phyloP scores from a whole-genome alignment of 1,284 basidiomycete species.

The Xanthoconium separans region DNA sequence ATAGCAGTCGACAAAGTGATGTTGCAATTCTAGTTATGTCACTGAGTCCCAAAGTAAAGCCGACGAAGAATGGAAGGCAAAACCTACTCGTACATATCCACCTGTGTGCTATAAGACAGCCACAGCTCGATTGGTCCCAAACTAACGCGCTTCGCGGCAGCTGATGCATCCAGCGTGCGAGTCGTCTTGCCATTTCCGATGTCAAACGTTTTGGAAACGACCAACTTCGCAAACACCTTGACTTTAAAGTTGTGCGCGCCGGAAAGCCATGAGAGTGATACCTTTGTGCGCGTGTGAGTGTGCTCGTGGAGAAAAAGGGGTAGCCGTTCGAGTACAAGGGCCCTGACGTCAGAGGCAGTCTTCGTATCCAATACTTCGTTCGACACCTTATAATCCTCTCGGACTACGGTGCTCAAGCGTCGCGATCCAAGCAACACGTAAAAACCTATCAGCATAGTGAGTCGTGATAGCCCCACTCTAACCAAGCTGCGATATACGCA shows the following conservation, averaged over 20 bases:
- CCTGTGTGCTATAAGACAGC: constrained; percentile 68
- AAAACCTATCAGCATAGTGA: constrained; percentile 46
- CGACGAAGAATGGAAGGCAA: not conserved
- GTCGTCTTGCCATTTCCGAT: constrained; percentile 49
- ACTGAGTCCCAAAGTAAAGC: not conserved
- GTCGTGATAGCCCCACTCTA: not conserved
- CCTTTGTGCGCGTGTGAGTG: constrained; percentile 65
- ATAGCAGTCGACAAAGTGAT: constrained; percentile 74
- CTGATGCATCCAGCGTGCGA: constrained; percentile 70
- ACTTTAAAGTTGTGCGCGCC: constrained; percentile 73
- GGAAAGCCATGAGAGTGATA: constrained; percentile 76
- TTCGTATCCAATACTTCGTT: constrained; percentile 51
- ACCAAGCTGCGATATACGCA: constrained; percentile 28
- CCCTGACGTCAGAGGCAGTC: constrained; percentile 49
- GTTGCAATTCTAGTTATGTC: constrained; percentile 64
- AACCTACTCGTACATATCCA: constrained; percentile 92
- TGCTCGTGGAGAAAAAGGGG: constrained; percentile 93
- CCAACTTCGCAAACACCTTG: constrained; percentile 59
- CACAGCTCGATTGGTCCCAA: constrained; percentile 72
- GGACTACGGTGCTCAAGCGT: constrained; percentile 69
- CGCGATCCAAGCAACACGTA: constrained; percentile 68
- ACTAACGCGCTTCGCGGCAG: constrained; percentile 60
- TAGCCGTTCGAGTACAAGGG: constrained; percentile 81
- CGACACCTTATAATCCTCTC: constrained; percentile 70
- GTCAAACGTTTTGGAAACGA: constrained; percentile 58